Base-by-base conservation (phyloP, 1,139 yeast species). In the Debaryomycetaceae sp. region DNA sequence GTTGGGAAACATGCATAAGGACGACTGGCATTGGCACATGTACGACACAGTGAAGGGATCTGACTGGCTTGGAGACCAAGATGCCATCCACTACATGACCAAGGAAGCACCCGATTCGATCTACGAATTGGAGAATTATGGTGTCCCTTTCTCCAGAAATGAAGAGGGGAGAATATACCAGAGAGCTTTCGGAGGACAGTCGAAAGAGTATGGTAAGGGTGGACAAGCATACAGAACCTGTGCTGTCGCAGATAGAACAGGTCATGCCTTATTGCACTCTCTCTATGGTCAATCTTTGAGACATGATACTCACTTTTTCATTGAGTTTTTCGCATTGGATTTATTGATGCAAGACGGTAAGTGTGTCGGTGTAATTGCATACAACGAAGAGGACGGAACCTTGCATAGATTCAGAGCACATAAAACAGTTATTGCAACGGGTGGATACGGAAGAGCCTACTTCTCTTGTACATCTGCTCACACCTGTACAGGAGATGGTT, bases 11-110 rank as follows among this genome's bases (percentile, higher is more conserved):
- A 91, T 92, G 96, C 98, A 94, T 73, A 76, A 79, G 53, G 98
- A 92, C 67, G 92, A 91, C 73, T 92, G 98, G 98, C 94, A 87
- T 67, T 92, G 98, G 98, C 98, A 92, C 70, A 91, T 92, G 96
- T 91, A 91, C 70, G 98, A 92, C 63, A 92, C 98, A 59, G 98
- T 92, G 58, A 92, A 92, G 73, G 98, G 98, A 50, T 89, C 97
- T n/a, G 98, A 92, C 73, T 92, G 98, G 98, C 81, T 92, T 49
- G 98, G 98, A 58, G 98, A 92, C 71, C 98, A 92, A 73, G 98
- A 92, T 62, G 96, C 98, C 42, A 92, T 92, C 63, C 98, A 92
- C 70, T 92, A 92, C 74, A 92, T 92, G 98, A 91, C 98, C 47
- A 83, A 91, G 65, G 98, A 92, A 70, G 98, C 98, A 17, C 97